Evolutionary conservation across 306 rosid genomes (phyloP), one percentile per base, ranked within the genome.

Genomic region (Citrullus amarus): DNA sequence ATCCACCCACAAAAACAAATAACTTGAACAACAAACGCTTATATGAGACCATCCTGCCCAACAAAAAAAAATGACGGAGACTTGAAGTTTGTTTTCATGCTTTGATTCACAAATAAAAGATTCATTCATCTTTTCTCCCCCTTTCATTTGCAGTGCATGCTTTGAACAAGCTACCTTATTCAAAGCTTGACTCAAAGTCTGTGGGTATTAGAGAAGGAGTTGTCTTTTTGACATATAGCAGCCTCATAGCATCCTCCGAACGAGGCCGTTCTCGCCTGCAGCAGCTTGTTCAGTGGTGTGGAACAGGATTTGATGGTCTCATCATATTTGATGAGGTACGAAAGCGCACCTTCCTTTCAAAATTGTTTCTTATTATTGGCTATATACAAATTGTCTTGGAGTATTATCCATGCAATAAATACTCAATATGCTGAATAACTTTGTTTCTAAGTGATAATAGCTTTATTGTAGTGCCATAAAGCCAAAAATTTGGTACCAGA

Each of bases 401-500:
- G 77, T 50, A 10, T 28, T 72, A 48, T 30, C 25, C 43, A 15
- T 72, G 25, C 77, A 51, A 36, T 76, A 77, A 55, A 48, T 80
- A 68, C 73, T 81, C 71, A 62, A 75, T 65, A 80, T 77, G 83
- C 83, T 85, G 82, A 83, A 74, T 83, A 65, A 69, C 80, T 85
- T 83, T 58, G 72, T 86, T 89, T 79, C 90, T 86, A 84, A 88
- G 81, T 86, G 79, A 78, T 81, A 81, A 74, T 83, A 86, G 85
- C 87, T 87, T 86, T 82, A 86, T 85, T 95, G 92, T 78, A 95
- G 99, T 92, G 97, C 87, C 99, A 95, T 83, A 95, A 95, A 87
- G 99, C 99, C 48, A 95, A 95, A 84, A 95, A 95, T 87, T 87
- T 95, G 96, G 92, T 95, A 83, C 99, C 99, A 56, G 99, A 95